Base-by-base conservation (phyloP, 2,329 filamentous ascomycete species). In the Plectosphaerella plurivora region DNA sequence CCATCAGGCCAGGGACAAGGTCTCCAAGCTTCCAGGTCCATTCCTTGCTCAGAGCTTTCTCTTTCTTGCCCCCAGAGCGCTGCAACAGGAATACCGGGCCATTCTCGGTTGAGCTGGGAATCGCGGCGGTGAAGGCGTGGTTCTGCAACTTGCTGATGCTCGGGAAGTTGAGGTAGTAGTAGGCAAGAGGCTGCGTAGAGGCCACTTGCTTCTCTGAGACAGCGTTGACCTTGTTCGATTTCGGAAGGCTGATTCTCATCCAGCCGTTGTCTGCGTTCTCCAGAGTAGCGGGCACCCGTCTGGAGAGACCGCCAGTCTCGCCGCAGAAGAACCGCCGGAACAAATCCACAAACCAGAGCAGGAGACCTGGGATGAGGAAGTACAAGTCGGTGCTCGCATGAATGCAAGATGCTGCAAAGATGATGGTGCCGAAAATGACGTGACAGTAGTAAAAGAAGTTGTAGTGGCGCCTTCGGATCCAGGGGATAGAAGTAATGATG, bases 321-420 rank as follows among this genome's bases (percentile, higher is more conserved):
- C 55, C 55, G 14, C 47, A 44, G 39, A 57, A 51, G 8, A 57
- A 28, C 2, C 55, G 33, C 45, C 53, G 55, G 9, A 9, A 11
- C 54, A 55, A 57, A 10, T 58, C 56, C 2, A 41, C 37, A 9
- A 55, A 10, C 51, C 53, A 52, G 1, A 58, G 28, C 36, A 53
- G 20, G 4, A 58, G 46, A 3, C 57, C 55, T 2, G 55, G 57
- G 2, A 58, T 16, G 4, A 58, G 53, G 12, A 55, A 51, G 18
- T 58, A 58, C 35, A 58, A 58, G 45, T 58, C 50, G 3, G 55
- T 57, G 50, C 55, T 58, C 15, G 57, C 50, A 25, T 58, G 57
- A 7, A 57, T 28, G 20, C 53, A 52, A 1, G 49, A 39, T 5
- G 37, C 45, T 18, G 54, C 2, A 11, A 58, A 57, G 3, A 49